phyloP scores from a whole-genome alignment of 345 rosid genomes.

The Aquilaria sinensis region DNA sequence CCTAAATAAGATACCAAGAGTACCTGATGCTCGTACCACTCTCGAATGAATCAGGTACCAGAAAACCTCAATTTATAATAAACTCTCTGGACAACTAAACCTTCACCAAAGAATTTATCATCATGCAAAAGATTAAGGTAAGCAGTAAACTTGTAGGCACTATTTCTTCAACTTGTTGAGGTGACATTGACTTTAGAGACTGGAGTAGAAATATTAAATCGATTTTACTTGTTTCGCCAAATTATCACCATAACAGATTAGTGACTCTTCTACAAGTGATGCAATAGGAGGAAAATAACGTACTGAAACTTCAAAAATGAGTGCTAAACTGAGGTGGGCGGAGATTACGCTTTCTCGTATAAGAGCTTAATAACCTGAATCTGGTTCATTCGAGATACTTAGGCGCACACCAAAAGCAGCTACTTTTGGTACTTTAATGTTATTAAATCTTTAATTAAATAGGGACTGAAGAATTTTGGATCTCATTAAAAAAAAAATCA shows the following conservation, averaged over 20 bases:
- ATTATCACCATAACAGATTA: neutral
- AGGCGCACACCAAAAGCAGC: no score
- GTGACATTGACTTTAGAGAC: neutral
- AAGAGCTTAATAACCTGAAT: conserved; percentile 20
- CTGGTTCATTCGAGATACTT: no score
- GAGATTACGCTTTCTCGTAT: conserved; percentile 54
- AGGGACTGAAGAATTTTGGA: no score
- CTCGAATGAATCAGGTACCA: no score
- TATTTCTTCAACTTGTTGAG: neutral
- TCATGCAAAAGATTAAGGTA: conserved; percentile 87
- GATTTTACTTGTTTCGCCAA: neutral
- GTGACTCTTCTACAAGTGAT: neutral
- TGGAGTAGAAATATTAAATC: neutral
- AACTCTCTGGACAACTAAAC: conserved; percentile 83
- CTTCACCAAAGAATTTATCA: conserved; percentile 89
- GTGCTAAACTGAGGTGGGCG: conserved; percentile 45
- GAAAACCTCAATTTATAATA: conserved; percentile 13
- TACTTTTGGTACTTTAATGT: no score
- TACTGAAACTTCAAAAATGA: conserved; percentile 65
- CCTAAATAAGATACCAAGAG: no score
- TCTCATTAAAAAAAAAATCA: no score
- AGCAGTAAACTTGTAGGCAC: conserved; percentile 7
- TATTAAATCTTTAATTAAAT: no score
- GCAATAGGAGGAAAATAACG: conserved; percentile 86
- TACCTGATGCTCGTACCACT: no score